Base-by-base conservation (phyloP, 2,329 filamentous ascomycete species). In the Exophiala calicioides region DNA sequence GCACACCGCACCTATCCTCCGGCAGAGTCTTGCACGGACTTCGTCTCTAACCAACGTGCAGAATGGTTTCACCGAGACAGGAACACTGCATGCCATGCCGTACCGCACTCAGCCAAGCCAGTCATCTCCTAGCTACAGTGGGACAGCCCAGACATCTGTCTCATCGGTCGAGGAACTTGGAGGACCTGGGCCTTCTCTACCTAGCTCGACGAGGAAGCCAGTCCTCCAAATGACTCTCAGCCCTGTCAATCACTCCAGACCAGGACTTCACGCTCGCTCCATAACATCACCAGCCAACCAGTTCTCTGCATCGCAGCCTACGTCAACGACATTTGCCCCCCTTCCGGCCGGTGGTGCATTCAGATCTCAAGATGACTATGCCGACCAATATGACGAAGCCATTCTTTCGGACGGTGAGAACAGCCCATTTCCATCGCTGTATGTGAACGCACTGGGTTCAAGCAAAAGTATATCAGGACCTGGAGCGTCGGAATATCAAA, bases 1-100 rank as follows among this genome's bases (percentile, higher is more conserved):
- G 65, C 88, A 95, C 63, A 94, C 93, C 5, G 76, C 93, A 8
- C 91, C 91, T 0, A 94, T 96, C 40, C 71, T 96, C 4, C 86
- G 93, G 59, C 88, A 93, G 62, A 93, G 89, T 0, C 75, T 86
- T 18, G 80, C 77, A 16, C 62, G 88, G 8, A 91, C 83, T 55
- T 84, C 85, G 27, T 86, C 81, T 39, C 80, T 82, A 1, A 79
- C 80, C 0, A 86, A 85, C 0, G 93, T 97, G 66, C 89, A 95
- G 58, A 94, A 90, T 60, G 88, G 88, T 3, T 91, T 96, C 59
- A 80, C 84, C 1, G 91, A 96, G 60, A 76, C 74, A 35, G 75
- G 79, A 20, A 72, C 85, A 18, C 77, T 82, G 1, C 77, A 81
- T 3, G 69, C 69, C 34, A 73, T 76, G 26, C 73, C 78, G 44